Base-by-base conservation (phyloP, 768 basidiomycete species). In the Lentinula boryana region DNA sequence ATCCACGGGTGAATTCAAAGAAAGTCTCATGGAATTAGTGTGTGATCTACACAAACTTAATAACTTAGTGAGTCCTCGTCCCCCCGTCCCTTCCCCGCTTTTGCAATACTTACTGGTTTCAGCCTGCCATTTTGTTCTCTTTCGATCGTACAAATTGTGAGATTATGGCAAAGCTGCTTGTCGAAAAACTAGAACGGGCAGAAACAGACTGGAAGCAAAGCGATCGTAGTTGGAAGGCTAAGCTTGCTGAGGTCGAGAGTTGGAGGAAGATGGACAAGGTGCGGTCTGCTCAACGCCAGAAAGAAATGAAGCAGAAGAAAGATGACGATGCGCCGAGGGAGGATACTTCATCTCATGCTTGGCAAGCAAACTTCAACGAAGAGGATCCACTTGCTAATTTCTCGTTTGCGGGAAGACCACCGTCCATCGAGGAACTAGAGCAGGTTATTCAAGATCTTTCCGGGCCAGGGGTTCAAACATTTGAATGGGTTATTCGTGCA, bases 81-180 rank as follows among this genome's bases (percentile, higher is more conserved):
- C 3, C 3, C 7, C 1, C 21, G 21, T 51, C 27, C 5, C 10
- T 51, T 31, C 27, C 12, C 7, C 15, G 21, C 27, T 51, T 16
- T 5, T 51, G 15, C 15, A 16, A 16, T 16, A 32, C 31, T 51
- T 0, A 51, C 5, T 32, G 12, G 4, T 15, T 33, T 51, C 31
- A 86, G 85, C 86, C 87, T 3, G 88, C 86, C 0, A 80, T 90
- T 12, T 69, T 89, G 21, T 90, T 90, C 73, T 80, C 76, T 57
- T 87, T 89, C 65, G 84, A 88, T 63, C 80, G 88, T 18, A 68
- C 72, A 2, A 73, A 75, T 18, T 88, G 87, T 67, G 86, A 88
- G 66, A 63, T 70, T n/a, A 77, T 87, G 73, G 83, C 78, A 0
- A 40, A 66, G 21, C 60, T 62, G 12, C 68, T 89, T 23, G 18